Evolutionary conservation across 2,329 filamentous ascomycete species (phyloP).

Genomic region (Penicillium sp.): DNA sequence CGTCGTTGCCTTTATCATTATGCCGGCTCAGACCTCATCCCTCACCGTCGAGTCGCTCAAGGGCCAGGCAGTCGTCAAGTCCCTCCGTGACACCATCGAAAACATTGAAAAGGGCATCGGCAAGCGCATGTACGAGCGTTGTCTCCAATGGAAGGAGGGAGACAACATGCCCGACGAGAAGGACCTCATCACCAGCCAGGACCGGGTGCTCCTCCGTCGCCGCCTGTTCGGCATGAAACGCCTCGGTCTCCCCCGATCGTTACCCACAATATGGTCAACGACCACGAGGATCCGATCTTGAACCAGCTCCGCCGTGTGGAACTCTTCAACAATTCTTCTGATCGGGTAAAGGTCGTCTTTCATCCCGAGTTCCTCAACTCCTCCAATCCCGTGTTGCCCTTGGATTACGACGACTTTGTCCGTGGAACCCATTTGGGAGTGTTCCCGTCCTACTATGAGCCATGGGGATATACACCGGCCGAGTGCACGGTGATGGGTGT

Average conservation of each 20-base stretch:
- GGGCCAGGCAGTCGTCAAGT: slow-evolving; percentile 96
- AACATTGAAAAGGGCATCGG: slow-evolving; percentile 90
- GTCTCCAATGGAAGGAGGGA: slow-evolving; percentile 91
- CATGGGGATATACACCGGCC: slow-evolving; percentile 97
- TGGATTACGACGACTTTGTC: slow-evolving; percentile 98
- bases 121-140: slow-evolving; percentile 89
- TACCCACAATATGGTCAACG: slow-evolving; percentile 98
- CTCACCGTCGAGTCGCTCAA: slow-evolving; percentile 93
- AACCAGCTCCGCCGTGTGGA: slow-evolving; percentile 95
- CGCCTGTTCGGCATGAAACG: slow-evolving; percentile 97
- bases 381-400: slow-evolving; percentile 84
- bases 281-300: slow-evolving; percentile 84
- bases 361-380: slow-evolving; percentile 97
- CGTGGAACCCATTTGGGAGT: slow-evolving; percentile 93
- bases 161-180: slow-evolving; percentile 92
- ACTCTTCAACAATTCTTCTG: slow-evolving; percentile 90
- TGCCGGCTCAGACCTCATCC: slow-evolving; percentile 94
- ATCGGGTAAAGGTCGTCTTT: slow-evolving; percentile 96
- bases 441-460: slow-evolving; percentile 97
- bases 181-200: slow-evolving; percentile 85
- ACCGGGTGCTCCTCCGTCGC: slow-evolving; percentile 85
- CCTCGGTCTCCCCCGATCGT: slow-evolving; percentile 82
- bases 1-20: slow-evolving; percentile 95
- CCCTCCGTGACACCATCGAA: slow-evolving; percentile 83
- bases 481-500: slow-evolving; percentile 99